Percentiles rank a stretch among this genome's conserved stretches.
Evolutionary conservation across 805 yeast species (phyloP).

Genomic region (Saturnispora hagleri): DNA sequence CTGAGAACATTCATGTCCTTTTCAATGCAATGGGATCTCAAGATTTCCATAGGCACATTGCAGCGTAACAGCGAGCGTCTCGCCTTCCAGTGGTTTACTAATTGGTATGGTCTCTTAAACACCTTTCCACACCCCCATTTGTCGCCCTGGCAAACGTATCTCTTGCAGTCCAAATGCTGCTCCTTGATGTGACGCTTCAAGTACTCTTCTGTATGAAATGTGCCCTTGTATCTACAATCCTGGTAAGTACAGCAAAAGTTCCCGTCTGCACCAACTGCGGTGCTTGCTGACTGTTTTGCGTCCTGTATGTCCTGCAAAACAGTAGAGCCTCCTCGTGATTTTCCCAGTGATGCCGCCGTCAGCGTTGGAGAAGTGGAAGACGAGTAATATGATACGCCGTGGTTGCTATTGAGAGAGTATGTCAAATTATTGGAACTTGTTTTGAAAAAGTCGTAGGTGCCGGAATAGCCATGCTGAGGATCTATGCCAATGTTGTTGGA

Average conservation of each 20-base stretch:
- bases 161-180: slow-evolving; percentile 21
- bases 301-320: background rate
- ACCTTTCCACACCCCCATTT: slow-evolving; percentile 27
- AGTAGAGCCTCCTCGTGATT: background rate
- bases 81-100: slow-evolving; percentile 28
- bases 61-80: slow-evolving; percentile 24
- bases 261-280: background rate
- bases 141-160: slow-evolving; percentile 22
- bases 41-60: slow-evolving; percentile 18
- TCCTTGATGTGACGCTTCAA: slow-evolving; percentile 25
- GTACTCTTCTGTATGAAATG: slow-evolving; percentile 24
- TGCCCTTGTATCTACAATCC: slow-evolving; percentile 24
- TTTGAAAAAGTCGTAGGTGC: background rate
- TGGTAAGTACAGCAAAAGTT: slow-evolving; percentile 17
- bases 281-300: too few species aligned
- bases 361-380: background rate
- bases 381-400: background rate
- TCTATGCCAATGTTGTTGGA: background rate
- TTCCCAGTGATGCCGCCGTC: background rate
- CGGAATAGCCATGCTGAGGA: background rate
- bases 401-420: background rate
- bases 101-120: slow-evolving; percentile 27
- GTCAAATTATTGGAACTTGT: background rate
- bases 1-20: slow-evolving; percentile 4
- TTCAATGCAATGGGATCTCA: background rate